Evolutionary conservation across 2,329 filamentous ascomycete species (phyloP).

Genomic region (Graphilbum sp.): DNA sequence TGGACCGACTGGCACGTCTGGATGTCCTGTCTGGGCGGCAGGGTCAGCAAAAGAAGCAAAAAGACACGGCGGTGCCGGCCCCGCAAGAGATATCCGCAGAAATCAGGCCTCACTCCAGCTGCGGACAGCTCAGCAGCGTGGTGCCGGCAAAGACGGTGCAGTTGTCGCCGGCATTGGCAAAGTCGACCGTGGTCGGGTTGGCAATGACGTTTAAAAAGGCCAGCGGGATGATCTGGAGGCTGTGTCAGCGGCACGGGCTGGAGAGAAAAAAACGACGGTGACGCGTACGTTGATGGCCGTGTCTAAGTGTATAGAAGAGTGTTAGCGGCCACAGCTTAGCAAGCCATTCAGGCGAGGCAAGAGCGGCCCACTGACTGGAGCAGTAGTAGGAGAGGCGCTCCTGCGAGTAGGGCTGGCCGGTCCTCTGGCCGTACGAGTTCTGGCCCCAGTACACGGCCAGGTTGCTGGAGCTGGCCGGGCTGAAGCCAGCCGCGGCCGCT

Average conservation of each 20-base stretch:
- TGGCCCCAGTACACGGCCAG: conserved; percentile 57
- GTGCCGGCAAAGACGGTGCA: conserved; percentile 45
- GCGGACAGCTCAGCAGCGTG: conserved; percentile 40
- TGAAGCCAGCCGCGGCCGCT: conserved; percentile 23
- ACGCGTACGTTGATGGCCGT: conserved; percentile 26
- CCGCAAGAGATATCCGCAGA: no score
- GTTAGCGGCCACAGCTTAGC: background rate
- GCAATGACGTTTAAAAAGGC: conserved; percentile 45
- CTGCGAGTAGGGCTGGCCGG: conserved; percentile 30
- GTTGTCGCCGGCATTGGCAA: conserved; percentile 45
- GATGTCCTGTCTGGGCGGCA: conserved; percentile 25
- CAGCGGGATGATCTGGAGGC: conserved; percentile 39
- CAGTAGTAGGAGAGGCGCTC: conserved; percentile 42
- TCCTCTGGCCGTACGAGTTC: conserved; percentile 37
- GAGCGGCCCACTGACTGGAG: conserved; percentile 26
- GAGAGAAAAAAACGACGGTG: background rate
- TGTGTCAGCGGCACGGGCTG: background rate
- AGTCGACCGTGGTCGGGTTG: conserved; percentile 37
- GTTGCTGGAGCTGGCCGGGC: conserved; percentile 30
- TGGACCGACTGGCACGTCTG: conserved; percentile 41
- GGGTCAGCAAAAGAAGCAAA: background rate
- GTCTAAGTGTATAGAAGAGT: conserved; percentile 3
- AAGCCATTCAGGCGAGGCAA: no score
- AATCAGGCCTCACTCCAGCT: conserved; percentile 52
- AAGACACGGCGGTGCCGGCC: no score